phyloP scores from a whole-genome alignment of 495 filamentous ascomycete species.

The Podospora pseudopauciseta region DNA sequence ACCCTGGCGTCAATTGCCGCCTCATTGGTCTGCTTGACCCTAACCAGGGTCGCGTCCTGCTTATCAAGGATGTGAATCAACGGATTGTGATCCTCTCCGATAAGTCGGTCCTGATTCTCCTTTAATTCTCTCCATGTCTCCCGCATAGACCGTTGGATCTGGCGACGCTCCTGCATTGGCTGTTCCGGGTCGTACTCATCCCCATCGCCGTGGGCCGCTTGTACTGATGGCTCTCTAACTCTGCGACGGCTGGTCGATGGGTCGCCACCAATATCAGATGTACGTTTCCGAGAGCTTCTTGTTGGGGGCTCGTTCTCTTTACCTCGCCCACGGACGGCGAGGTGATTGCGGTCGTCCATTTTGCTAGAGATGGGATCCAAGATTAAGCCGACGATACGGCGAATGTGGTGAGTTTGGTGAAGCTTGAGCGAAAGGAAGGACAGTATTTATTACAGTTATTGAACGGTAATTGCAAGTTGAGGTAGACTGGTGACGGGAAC shows the following conservation, averaged over 20 bases:
- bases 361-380: slow-evolving; percentile 10
- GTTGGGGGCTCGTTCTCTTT: background rate
- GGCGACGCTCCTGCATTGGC: slow-evolving; percentile 69
- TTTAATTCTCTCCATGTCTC: slow-evolving; percentile 63
- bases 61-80: slow-evolving; percentile 50
- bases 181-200: slow-evolving; percentile 86
- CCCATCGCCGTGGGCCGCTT: slow-evolving; percentile 16
- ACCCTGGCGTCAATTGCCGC: slow-evolving; percentile 85
- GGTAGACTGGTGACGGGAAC: background rate
- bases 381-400: background rate
- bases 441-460: too few relatives aligned
- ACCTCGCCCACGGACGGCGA: slow-evolving; percentile 20
- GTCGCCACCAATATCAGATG: slow-evolving; percentile 43
- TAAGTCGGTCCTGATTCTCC: slow-evolving; percentile 66
- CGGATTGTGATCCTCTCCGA: slow-evolving; percentile 51
- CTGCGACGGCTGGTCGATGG: slow-evolving; percentile 37
- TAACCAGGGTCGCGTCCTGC: slow-evolving; percentile 59
- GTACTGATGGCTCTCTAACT: slow-evolving; percentile 34
- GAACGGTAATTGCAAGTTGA: background rate
- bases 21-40: slow-evolving; percentile 89
- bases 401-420: too few relatives aligned
- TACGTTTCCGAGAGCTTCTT: slow-evolving; percentile 38
- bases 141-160: slow-evolving; percentile 63
- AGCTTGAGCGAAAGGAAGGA: too few relatives aligned
- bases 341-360: slow-evolving; percentile 16